phyloP scores from a whole-genome alignment of 441 rosid genomes.

The Arabidopsis lyrata region DNA sequence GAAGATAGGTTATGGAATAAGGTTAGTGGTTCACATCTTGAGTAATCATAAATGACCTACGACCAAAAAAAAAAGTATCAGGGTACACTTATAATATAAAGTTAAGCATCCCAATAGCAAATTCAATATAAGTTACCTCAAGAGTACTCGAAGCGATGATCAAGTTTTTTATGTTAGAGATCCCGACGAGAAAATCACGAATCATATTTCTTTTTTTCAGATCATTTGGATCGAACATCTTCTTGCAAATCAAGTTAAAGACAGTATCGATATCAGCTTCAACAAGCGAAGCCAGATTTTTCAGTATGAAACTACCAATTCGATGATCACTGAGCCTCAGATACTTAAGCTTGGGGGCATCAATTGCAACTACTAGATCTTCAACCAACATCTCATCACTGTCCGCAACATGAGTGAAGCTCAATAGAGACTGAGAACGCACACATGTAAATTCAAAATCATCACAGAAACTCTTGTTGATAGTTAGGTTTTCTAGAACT shows the following conservation, averaged over 20 bases:
- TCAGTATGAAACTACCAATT: not conserved
- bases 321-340: not conserved
- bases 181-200: not conserved
- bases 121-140: conserved; percentile 2
- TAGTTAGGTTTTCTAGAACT: not conserved
- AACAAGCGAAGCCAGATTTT: conserved; percentile 1
- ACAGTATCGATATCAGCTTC: not conserved
- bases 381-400: not conserved
- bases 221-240: conserved; percentile 1
- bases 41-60: conserved; percentile 3
- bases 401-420: conserved; percentile 4
- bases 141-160: not conserved
- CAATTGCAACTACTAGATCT: not conserved
- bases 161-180: conserved; percentile 8
- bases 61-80: not conserved
- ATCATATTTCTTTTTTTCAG: not conserved
- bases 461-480: not conserved
- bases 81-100: not conserved
- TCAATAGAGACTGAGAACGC: conserved; percentile 12
- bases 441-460: not conserved
- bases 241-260: not conserved
- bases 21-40: conserved; percentile 12
- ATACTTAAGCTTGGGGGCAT: conserved; percentile 12
- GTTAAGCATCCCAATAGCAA: not conserved
- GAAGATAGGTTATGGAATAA: conserved; percentile 9